Evolutionary conservation across 768 basidiomycete species (phyloP).

Genomic region (Boletus tomentosulus): DNA sequence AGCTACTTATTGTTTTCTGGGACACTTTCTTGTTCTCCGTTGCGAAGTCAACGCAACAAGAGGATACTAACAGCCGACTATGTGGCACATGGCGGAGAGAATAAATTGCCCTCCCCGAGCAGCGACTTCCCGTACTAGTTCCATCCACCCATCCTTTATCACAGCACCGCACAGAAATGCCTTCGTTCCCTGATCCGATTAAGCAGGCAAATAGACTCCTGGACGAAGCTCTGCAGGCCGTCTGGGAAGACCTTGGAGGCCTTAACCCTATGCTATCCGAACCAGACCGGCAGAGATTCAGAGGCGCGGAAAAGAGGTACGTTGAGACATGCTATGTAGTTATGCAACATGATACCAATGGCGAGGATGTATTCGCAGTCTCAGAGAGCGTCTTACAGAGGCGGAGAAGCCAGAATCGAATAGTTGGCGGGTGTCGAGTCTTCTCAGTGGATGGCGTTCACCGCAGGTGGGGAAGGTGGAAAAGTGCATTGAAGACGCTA

Average conservation of each 20-base stretch:
- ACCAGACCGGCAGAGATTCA: not conserved
- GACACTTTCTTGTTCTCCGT: constrained; percentile 12
- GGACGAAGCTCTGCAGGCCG: not conserved
- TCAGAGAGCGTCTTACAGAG: constrained; percentile 3
- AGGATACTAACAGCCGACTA: no score
- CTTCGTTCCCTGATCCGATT: not conserved
- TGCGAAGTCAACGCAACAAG: no score
- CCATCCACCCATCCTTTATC: not conserved
- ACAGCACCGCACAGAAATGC: constrained; percentile 4
- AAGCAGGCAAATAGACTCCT: not conserved
- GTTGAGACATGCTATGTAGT: not conserved
- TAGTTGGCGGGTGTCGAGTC: not conserved
- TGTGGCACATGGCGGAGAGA: not conserved
- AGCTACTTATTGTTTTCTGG: constrained; percentile 14
- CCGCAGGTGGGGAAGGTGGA: not conserved
- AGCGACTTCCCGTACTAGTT: not conserved
- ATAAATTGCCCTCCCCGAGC: constrained; percentile 6
- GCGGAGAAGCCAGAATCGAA: not conserved
- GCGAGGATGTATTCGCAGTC: not conserved
- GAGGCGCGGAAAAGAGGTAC: constrained; percentile 9
- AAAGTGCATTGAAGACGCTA: constrained; percentile 1
- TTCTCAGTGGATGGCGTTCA: constrained; percentile 9
- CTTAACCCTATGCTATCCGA: constrained; percentile 1
- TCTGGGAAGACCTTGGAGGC: not conserved
- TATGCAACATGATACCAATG: not conserved